A percentile compares a stretch with the other conserved stretches of the same genome.
Conservation (phyloP, 768 basidiomycete genomes). For the Russula emetica region DNA sequence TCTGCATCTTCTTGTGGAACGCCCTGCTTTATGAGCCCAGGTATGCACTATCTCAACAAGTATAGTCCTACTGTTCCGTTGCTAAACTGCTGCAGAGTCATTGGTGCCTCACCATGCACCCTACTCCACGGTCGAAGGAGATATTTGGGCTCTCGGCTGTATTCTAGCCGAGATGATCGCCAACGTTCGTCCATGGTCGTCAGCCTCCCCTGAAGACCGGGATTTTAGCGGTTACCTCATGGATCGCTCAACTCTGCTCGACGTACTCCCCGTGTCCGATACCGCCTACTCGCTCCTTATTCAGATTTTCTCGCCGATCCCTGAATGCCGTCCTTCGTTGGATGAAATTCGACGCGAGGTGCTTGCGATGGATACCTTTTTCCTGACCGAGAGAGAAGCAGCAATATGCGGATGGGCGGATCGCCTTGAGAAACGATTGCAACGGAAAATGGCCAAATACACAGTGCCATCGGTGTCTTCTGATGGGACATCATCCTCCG, state of each 20-base stretch:
- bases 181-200: conserved; percentile 3
- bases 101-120: background rate
- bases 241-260: conserved; percentile 1
- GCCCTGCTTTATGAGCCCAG: conserved; percentile 22
- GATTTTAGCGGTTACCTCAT: background rate
- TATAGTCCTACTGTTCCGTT: fast-evolving
- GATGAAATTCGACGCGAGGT: conserved; percentile 55
- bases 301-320: conserved; percentile 60
- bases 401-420: background rate
- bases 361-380: conserved; percentile 55
- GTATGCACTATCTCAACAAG: background rate
- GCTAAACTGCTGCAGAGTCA: conserved; percentile 6
- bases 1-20: conserved; percentile 14
- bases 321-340: conserved; percentile 56
- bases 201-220: conserved; percentile 3
- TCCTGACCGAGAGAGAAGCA: conserved; percentile 46
- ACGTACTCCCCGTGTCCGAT: conserved; percentile 32
- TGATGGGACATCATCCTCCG: background rate
- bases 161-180: conserved; percentile 20
- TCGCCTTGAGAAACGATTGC: background rate
- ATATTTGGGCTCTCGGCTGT: conserved; percentile 24
- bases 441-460: background rate
- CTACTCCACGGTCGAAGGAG: conserved; percentile 5
- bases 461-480: background rate
- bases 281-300: conserved; percentile 44